These are phyloP conservation scores for Wallacemonas rigidus DNA, from an alignment of 208 protist genomes.

Conservation along the genomic window DNA sequence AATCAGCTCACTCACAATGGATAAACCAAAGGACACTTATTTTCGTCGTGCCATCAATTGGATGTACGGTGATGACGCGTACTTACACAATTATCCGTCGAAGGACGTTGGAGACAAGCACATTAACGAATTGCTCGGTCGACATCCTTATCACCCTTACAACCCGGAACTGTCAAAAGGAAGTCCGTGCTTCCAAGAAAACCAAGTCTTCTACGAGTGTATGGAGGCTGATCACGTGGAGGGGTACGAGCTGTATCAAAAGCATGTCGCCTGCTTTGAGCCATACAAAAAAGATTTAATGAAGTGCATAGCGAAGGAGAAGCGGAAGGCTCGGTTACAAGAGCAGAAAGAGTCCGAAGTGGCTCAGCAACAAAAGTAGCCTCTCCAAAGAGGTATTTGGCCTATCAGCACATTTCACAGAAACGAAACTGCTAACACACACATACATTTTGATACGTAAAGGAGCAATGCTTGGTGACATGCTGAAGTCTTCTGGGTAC, in stretches of 20 bases:
- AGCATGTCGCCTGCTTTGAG: constrained; percentile 86
- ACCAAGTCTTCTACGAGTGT: constrained; percentile 73
- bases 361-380: constrained; percentile 2
- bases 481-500: too few relatives aligned
- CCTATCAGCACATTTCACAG: constrained; percentile 14
- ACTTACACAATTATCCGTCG: constrained; percentile 59
- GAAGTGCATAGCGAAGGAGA: constrained; percentile 81
- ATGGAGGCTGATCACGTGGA: constrained; percentile 81
- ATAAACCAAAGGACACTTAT: constrained; percentile 69
- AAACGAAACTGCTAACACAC: neutral
- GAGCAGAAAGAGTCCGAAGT: constrained; percentile 1
- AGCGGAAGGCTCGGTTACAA: constrained; percentile 43
- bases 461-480: too few relatives aligned
- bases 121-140: constrained; percentile 85
- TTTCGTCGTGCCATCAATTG: constrained; percentile 83
- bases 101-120: constrained; percentile 79
- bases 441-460: too few relatives aligned
- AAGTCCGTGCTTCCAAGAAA: constrained; percentile 66
- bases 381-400: too few relatives aligned
- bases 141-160: constrained; percentile 88
- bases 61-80: constrained; percentile 86
- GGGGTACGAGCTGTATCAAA: constrained; percentile 83
- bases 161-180: constrained; percentile 66
- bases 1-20: neutral
- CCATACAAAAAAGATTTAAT: constrained; percentile 88